Percentiles rank a stretch among this genome's conserved stretches.
Conservation (phyloP, 1,284 basidiomycete species). For the Sporisorium reilianum region DNA sequence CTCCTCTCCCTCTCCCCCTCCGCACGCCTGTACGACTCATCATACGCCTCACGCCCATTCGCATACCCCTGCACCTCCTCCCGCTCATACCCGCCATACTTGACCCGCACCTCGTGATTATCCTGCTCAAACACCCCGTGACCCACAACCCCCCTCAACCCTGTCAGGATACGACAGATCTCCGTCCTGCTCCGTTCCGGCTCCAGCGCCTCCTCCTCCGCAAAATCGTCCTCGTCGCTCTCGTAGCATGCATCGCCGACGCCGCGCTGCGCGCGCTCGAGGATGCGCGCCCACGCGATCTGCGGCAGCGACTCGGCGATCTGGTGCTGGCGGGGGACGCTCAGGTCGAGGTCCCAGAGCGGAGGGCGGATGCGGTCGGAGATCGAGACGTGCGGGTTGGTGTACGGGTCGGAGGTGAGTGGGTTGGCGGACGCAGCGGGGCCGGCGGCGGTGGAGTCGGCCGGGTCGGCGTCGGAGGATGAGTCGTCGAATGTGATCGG, state of each 20-base stretch:
- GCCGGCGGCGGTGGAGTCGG: not conserved
- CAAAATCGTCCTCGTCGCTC: slow-evolving; percentile 58
- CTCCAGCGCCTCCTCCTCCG: slow-evolving; percentile 49
- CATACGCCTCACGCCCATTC: not conserved
- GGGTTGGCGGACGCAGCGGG: slow-evolving; percentile 22
- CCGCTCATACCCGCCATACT: slow-evolving; percentile 29
- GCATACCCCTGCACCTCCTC: slow-evolving; percentile 1
- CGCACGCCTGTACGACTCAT: slow-evolving; percentile 4
- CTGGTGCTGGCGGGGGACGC: slow-evolving; percentile 24
- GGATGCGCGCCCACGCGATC: slow-evolving; percentile 59
- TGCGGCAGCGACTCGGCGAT: slow-evolving; percentile 38
- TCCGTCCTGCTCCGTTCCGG: slow-evolving; percentile 48
- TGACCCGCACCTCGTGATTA: slow-evolving; percentile 30
- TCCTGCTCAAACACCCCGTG: slow-evolving; percentile 39
- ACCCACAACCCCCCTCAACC: slow-evolving; percentile 40
- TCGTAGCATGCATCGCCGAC: slow-evolving; percentile 65
- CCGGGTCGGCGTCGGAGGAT: slow-evolving; percentile 12
- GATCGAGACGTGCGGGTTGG: slow-evolving; percentile 27
- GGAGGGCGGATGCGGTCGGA: slow-evolving; percentile 35
- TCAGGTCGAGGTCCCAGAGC: slow-evolving; percentile 56
- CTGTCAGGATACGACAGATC: slow-evolving; percentile 48
- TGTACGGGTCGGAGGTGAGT: slow-evolving; percentile 39
- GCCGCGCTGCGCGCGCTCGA: slow-evolving; percentile 59
- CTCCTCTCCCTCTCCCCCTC: slow-evolving; percentile 5
- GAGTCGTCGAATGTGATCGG: slow-evolving; percentile 44